Evolutionary conservation across 768 basidiomycete species (phyloP), one percentile per base, ranked within the genome.

Genomic region (Tricholoma furcatifolium): DNA sequence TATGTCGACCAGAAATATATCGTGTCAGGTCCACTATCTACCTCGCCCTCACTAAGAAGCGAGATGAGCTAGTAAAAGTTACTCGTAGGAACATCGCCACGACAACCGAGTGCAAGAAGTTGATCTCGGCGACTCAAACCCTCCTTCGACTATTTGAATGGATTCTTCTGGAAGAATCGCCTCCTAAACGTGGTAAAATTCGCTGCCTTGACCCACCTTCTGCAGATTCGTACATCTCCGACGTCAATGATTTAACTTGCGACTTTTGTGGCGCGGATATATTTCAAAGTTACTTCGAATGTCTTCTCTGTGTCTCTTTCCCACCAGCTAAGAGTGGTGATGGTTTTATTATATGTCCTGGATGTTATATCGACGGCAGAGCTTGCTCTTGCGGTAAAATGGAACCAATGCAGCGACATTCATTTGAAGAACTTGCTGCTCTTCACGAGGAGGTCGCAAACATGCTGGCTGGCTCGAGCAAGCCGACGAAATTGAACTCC

Each of bases 221-320:
- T 10, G 39, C 20, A 21, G 6, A 32, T 2, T 31, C 17, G 17
- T 39, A 18, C 43, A 36, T 50, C 17, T 45, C 32, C 1, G 43
- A 64, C 20, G 52, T 62, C 5, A 59, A 67, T 2, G 56, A 61
- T 15, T 72, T 80, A 32, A 70, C 61, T 7, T 93, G 91, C 61
- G 90, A 93, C 63, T 92, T 90, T 63, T 93, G 91, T 60, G 84
- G 82, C 15, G 81, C 80, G 2, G 91, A 93, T 61, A 80, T 93
- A 54, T 93, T 92, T 58, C 84, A 90, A 57, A 84, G 85, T 55
- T 91, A 84, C 64, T 88, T 93, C 56, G 84, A 88, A 63, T 93
- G 91, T 62, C 62, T 64, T 1, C 53, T 58, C 1, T 88, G 88
- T 59, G 67, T 70, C 53, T 42, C 45, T 1, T 43, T 40, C 36